Conservation (phyloP, 2,329 filamentous ascomycete species). For the Sporothrix brunneoviolacea region DNA sequence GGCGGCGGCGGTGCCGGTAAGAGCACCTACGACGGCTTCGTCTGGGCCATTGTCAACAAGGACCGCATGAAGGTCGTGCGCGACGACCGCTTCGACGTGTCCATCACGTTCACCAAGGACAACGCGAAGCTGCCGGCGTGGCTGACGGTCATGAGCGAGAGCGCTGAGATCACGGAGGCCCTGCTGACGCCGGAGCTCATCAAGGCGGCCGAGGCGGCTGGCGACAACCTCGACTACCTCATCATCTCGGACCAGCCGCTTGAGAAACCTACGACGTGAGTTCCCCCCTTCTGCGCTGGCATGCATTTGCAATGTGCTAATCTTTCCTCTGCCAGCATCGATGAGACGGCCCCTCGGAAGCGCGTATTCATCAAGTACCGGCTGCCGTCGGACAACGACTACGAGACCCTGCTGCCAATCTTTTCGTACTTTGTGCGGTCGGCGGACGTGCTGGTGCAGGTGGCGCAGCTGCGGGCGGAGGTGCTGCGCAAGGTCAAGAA, state of each 20-base stretch:
- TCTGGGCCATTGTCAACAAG: constrained; percentile 95
- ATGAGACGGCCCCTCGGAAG: constrained; percentile 80
- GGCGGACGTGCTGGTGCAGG: constrained; percentile 70
- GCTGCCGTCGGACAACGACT: constrained; percentile 57
- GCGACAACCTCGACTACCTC: constrained; percentile 76
- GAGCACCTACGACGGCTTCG: constrained; percentile 79
- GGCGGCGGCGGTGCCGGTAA: constrained; percentile 41
- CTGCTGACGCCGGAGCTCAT: constrained; percentile 84
- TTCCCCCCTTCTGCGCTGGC: constrained; percentile 19
- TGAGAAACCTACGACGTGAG: constrained; percentile 79
- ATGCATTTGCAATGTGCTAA: no score
- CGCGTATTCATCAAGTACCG: constrained; percentile 74
- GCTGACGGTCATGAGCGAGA: constrained; percentile 95
- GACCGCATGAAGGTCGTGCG: constrained; percentile 82
- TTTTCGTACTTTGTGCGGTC: constrained; percentile 78
- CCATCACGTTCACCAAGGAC: constrained; percentile 89
- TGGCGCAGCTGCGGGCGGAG: constrained; percentile 82
- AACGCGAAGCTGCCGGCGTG: constrained; percentile 81
- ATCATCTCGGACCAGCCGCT: constrained; percentile 84
- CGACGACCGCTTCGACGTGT: constrained; percentile 90
- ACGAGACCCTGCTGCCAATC: constrained; percentile 61
- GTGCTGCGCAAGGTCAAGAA: constrained; percentile 76
- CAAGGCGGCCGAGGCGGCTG: constrained; percentile 69
- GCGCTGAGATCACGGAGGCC: constrained; percentile 83
- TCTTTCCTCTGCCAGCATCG: constrained; percentile 48